phyloP scores from a whole-genome alignment of 148 eudicot genomes.

The Chenopodium berlandieri region DNA sequence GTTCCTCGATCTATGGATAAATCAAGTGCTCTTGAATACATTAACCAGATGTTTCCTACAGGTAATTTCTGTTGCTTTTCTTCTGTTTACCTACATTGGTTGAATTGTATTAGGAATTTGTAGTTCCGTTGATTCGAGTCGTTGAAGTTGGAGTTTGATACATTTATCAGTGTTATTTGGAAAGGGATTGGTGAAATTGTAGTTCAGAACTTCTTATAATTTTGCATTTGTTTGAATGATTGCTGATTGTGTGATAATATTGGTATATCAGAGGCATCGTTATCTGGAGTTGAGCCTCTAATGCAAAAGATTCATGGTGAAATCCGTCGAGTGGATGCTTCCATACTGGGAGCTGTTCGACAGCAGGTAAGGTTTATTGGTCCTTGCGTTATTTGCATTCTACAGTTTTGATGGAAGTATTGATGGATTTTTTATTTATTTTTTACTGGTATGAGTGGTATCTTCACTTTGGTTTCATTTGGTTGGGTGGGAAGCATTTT shows the following conservation, averaged over 20 bases:
- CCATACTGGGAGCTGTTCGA: constrained; percentile 88
- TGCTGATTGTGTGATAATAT: constrained; percentile 21
- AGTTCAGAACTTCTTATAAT: not conserved
- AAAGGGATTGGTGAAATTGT: too few relatives aligned
- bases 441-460: too few relatives aligned
- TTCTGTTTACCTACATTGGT: not conserved
- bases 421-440: not conserved
- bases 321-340: constrained; percentile 88
- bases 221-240: not conserved
- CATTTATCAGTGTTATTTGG: not conserved
- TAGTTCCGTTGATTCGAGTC: not conserved
- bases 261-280: constrained; percentile 69
- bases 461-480: too few relatives aligned
- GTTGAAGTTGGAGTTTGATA: not conserved
- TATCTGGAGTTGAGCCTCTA: constrained; percentile 95
- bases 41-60: constrained; percentile 96
- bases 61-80: constrained; percentile 36
- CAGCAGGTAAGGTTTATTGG: constrained; percentile 66
- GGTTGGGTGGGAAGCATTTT: too few relatives aligned
- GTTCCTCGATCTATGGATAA: constrained; percentile 58
- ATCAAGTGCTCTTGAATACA: constrained; percentile 86
- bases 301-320: constrained; percentile 95
- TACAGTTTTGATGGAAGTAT: not conserved
- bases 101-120: not conserved
- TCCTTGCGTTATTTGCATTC: constrained; percentile 11